Base-by-base conservation (phyloP, 805 yeast species). In the Metschnikowia anglica region DNA sequence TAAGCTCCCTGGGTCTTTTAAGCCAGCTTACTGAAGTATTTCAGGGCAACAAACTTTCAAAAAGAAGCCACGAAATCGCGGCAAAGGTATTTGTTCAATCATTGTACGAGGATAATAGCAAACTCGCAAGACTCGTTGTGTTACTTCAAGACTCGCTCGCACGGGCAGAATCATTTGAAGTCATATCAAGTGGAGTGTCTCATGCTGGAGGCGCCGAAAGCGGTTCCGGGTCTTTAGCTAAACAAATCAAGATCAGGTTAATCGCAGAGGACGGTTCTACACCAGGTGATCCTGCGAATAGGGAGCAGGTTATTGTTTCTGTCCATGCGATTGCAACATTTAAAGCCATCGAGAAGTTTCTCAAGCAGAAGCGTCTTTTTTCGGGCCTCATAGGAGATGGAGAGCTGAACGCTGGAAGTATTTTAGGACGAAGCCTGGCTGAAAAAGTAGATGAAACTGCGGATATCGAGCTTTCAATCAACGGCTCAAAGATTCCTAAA, bases 111-210 rank as follows among this genome's bases (percentile, higher is more conserved):
- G 41, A 48, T 2, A 61, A 54, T 2, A 58, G 28, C 6, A 17
- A 26, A 7, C 34, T 49, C 13, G 17, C 16, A 12, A 38, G 29
- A 11, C 39, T 51, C 7, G 20, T 44, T 3, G 32, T 26, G 3
- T 27, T 51, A 47, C 64, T 88, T 13, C 93, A 88, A 47, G 89
- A 85, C 43, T 79, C 87, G 0, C 62, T 88, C 17, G 79, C 87
- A 1, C 73, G 95, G 52, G 71, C 80, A 0, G 97, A 89, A 58
- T 68, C 83, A 0, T 86, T 88, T 59, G 84, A 80, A 30, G 78
- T 88, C 13, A 60, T 75, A 1, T 69, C 77, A 0, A 64, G 79
- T 55, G 86, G 76, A 10, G 36, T 26, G 13, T 15, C 34, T 13
- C n/a, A 29, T 18, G 26, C 39, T 8, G 24, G 37, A 1, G 39